Evolutionary conservation across 176 grass and related monocot species (phyloP).

Genomic region (Guadua angustifolia): DNA sequence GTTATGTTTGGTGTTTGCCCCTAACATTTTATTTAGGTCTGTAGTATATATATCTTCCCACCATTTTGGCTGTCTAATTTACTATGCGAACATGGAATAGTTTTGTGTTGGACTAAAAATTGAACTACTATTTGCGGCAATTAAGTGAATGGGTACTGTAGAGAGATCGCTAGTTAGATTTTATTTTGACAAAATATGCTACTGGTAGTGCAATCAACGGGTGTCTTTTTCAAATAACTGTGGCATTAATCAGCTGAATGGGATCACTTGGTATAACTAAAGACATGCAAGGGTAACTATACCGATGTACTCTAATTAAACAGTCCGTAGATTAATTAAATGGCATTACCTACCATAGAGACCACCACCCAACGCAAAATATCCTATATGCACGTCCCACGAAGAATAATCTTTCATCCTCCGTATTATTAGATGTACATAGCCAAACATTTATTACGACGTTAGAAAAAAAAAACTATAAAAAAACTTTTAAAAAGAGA

Average conservation of each 20-base stretch:
- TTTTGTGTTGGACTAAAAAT: neutral
- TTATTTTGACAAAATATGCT: neutral
- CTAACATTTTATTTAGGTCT: neutral
- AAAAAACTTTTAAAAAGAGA: too few relatives aligned
- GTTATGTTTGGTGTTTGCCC: neutral
- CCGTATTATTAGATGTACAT: too few relatives aligned
- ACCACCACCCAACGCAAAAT: conserved; percentile 24
- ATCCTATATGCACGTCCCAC: neutral
- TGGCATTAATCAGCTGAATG: conserved; percentile 11
- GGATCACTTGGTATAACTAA: neutral
- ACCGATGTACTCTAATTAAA: conserved; percentile 25
- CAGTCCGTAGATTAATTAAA: conserved; percentile 20
- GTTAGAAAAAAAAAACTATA: too few relatives aligned
- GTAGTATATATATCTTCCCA: too few relatives aligned
- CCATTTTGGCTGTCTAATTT: neutral
- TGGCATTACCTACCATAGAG: conserved; percentile 28
- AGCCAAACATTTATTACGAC: too few relatives aligned
- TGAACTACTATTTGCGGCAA: conserved; percentile 11
- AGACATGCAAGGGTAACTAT: conserved; percentile 22
- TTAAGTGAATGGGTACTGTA: neutral
- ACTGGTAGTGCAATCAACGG: conserved; percentile 2
- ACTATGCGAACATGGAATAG: neutral
- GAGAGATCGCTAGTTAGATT: neutral
- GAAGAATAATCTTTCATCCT: too few relatives aligned
- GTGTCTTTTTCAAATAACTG: conserved; percentile 25